Evolutionary conservation across 208 protist genomes (phyloP), one percentile per base, ranked within the genome.

Genomic region (Trypanosomatidae sp.): DNA sequence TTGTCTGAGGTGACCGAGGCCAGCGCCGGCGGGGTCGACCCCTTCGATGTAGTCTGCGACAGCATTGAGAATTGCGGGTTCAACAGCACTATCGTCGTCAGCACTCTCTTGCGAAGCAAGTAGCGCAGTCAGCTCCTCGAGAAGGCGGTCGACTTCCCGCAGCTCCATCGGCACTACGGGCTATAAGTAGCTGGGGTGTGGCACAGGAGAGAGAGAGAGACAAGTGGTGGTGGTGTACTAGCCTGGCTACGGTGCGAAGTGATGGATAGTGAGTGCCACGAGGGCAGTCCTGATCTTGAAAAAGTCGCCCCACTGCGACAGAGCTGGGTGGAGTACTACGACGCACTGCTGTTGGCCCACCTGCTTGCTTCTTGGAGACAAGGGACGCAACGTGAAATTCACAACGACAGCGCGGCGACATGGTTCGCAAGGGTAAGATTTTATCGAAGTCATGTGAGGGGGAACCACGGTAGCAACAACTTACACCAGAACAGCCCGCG

Each of bases 31-130:
- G 19, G 75, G 70, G 75, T 80, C 75, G 41, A 56, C 65, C 19
- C 75, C 75, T 62, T 80, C 75, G 46, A 80, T 58, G 69, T 75
- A 80, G 64, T 80, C 75, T 3, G 75, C 75, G 30, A 80, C 46
- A 7, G 62, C 60, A 65, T 71, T 75, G 43, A 80, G 75, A 44
- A 80, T 47, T 25, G 55, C 64, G 0, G 75, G 55, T 43, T 74
- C 64, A 30, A 62, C 62, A 17, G 55, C 75, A 5, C 19, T 28
- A 50, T 71, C 75, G 28, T 39, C 47, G 50, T 36, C 33, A 28
- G 30, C 66, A 28, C 66, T 7, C 4, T 39, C 47, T 25, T 43
- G 28, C 33, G 66, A 43, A n/a, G 12, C 65, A 3, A 80, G 33
- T 25, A 80, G 55, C 2, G 4, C 25, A 0, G 33, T 49, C 53